These are phyloP conservation scores for Phaffia tasmanica DNA, from an alignment of 768 basidiomycete genomes.

Conservation along the genomic window DNA sequence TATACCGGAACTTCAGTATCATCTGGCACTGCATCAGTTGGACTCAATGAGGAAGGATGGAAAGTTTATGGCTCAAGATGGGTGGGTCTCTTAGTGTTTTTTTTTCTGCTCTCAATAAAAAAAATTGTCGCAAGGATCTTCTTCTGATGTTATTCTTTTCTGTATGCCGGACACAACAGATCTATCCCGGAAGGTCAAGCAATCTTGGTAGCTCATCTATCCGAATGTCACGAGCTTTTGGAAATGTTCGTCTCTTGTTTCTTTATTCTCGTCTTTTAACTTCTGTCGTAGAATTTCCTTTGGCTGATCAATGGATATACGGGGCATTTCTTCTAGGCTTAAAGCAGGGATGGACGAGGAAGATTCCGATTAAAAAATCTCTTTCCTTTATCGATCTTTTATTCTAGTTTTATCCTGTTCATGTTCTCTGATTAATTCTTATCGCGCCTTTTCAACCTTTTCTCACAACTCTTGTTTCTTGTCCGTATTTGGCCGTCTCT, in stretches of 20 bases:
- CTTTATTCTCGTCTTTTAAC: neutral
- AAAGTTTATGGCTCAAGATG: conserved; percentile 79
- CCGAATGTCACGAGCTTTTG: conserved; percentile 88
- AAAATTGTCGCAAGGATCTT: neutral
- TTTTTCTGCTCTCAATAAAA: neutral
- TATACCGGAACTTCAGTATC: conserved; percentile 32
- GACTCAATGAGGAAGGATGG: conserved; percentile 87
- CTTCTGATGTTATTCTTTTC: neutral
- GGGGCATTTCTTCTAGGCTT: no score
- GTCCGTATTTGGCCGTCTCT: neutral
- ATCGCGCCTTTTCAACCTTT: neutral
- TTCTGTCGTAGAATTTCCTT: no score
- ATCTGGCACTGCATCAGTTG: conserved; percentile 58
- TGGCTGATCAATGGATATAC: no score
- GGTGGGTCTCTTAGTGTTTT: conserved; percentile 35
- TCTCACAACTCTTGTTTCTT: neutral
- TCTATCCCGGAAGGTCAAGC: conserved; percentile 89
- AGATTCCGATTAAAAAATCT: neutral
- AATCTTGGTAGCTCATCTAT: conserved; percentile 87
- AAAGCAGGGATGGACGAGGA: neutral
- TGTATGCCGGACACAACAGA: conserved; percentile 1
- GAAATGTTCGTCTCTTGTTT: conserved; percentile 57
- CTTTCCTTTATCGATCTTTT: no score
- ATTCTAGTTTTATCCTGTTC: no score
- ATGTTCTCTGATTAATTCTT: neutral